Base-by-base conservation (phyloP, 305 asterid species). In the Solanum hybrid region DNA sequence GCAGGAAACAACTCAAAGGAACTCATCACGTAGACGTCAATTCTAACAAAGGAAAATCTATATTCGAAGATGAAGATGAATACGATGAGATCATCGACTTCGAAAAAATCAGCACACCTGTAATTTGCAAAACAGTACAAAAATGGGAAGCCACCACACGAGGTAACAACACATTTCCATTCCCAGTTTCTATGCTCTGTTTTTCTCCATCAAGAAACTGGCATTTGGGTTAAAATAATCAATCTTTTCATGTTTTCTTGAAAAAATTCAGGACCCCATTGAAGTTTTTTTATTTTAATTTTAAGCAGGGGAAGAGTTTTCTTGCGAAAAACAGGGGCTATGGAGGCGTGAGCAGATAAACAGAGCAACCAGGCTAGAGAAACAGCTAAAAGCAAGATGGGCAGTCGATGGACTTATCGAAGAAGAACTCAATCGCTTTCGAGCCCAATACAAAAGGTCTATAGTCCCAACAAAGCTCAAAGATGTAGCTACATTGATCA, bases 281-380 rank as follows among this genome's bases (percentile, higher is more conserved):
- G 10, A 64, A 64, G 10, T 3, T 8, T 64, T 8, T 20, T 31
- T 56, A 36, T 20, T 7, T 6, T 0, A 5, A 35, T 29, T 51
- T 79, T 64, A 29, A 24, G 82, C 94, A 94, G 98, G 92, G 20
- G 93, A 93, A 87, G 94, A 94, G 38, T 89, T 87, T 8, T 91
- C 92, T 37, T 87, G 93, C 71, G 96, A 90, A 36, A 94, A 91
- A 86, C 93, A 92, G 76, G 96, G 98, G 46, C 72, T 90, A 29
- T 95, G 98, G 97, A 94, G 94, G 92, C 95, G 90, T 87, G 98
- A 92, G 51, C 97, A 95, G 93, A 97, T 91, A 86, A 92, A 40
- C 20, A 93, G 94, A 86, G 95, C 95, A 72, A 95, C 96, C 17
- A 94, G 88, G 93, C 94, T 95, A 60, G 95, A 94, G 93, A 95